phyloP scores from a whole-genome alignment of 371 early-diverging fungal species.

The Mortierella polycephala region DNA sequence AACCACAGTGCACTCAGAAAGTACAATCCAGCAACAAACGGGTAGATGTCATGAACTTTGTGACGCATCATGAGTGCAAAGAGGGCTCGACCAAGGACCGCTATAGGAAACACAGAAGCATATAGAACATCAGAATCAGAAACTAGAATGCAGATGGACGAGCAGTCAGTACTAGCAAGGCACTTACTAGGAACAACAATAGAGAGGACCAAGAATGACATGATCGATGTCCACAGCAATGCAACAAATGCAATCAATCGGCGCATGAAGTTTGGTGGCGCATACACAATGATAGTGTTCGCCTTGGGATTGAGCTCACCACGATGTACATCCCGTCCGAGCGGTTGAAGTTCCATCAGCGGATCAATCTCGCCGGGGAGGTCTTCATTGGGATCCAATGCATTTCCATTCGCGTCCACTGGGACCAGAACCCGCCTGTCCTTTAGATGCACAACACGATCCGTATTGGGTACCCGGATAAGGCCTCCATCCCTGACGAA shows the following conservation, averaged over 20 bases:
- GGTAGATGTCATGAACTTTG: slow-evolving; percentile 29
- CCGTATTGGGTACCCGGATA: slow-evolving; percentile 66
- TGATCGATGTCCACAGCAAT: slow-evolving; percentile 63
- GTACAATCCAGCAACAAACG: slow-evolving; percentile 27
- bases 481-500: slow-evolving; percentile 71
- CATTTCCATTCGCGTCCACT: slow-evolving; percentile 70
- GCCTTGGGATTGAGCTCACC: slow-evolving; percentile 55
- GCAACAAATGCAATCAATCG: slow-evolving; percentile 55
- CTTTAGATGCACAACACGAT: slow-evolving; percentile 71
- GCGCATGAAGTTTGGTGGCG: slow-evolving; percentile 68
- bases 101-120: slow-evolving; percentile 5
- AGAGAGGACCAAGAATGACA: slow-evolving; percentile 32
- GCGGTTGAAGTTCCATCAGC: slow-evolving; percentile 55
- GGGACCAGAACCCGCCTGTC: slow-evolving; percentile 80
- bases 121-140: neutral
- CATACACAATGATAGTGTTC: slow-evolving; percentile 68
- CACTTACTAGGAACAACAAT: slow-evolving; percentile 32
- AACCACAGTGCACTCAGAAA: slow-evolving; percentile 26
- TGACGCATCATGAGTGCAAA: slow-evolving; percentile 13
- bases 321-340: slow-evolving; percentile 52
- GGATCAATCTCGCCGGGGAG: slow-evolving; percentile 62
- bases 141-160: neutral
- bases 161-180: too few species aligned
- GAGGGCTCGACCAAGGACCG: slow-evolving; percentile 30
- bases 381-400: slow-evolving; percentile 71